Evolutionary conservation across 2,329 filamentous ascomycete genomes (phyloP), one percentile per base, ranked within the genome.

Genomic region (Aspergillus costaricaensis): DNA sequence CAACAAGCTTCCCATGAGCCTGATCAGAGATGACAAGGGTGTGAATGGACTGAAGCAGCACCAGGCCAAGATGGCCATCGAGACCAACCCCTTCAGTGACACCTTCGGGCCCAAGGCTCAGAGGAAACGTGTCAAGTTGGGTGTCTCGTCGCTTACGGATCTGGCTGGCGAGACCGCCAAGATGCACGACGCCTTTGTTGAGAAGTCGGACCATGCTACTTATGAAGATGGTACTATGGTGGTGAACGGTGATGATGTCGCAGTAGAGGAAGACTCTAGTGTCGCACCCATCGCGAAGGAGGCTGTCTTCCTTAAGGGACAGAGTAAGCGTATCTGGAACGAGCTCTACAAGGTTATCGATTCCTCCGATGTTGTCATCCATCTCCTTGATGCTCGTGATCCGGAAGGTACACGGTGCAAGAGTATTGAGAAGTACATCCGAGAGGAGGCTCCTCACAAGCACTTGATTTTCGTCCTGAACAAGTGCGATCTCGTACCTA

Each of bases 311-410:
- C 89, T 86, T 68, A 98, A 98, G 79, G 95, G 95, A 17, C 93
- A 96, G 76, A 94, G 89, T 72, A 96, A 96, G 79, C 86, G 95
- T 67, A 96, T 96, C 68, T 96, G 92, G 93, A 98, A 98, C 79
- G 94, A 99, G 75, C 81, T 98, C 47, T 90, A 95, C 83, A 96
- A 96, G 79, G 92, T 95, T 70, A 95, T 97, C 63, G 94, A 97
- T 78, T 96, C 92, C 3, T 95, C 91, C 9, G 95, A 99, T 77
- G 94, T 99, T 38, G 87, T 99, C 49, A 89, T 99, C n/a, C 95
- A 97, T 71, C 91, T 96, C 14, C 81, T 96, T 1, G 94, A 97
- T 76, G 92, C 93, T 43, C 85, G 92, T 77, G 92, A 96, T 76
- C 93, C 92, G 3, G 80, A 94, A 10, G 95, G 95, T 36, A 98